Percentiles rank a stretch among this genome's conserved stretches.
These are phyloP conservation scores for Penicillium thymicola DNA, from an alignment of 2,329 filamentous ascomycete species.

Conservation along the genomic window DNA sequence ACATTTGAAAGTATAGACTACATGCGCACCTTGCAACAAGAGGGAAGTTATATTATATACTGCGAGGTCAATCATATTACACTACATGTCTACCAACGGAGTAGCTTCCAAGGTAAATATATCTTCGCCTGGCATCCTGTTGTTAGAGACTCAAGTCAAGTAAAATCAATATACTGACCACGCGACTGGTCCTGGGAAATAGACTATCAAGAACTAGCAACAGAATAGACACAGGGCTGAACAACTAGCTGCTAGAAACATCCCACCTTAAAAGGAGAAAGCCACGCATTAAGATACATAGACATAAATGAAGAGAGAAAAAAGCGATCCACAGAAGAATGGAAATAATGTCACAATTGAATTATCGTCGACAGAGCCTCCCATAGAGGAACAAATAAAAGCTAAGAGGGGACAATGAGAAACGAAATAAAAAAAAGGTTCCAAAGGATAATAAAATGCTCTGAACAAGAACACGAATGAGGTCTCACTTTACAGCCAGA, in stretches of 20 bases:
- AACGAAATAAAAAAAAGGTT: neutral
- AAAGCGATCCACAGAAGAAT: slow-evolving; percentile 2
- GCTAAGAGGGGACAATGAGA: slow-evolving; percentile 10
- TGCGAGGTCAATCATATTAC: neutral
- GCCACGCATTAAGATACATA: slow-evolving; percentile 1
- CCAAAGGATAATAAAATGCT: slow-evolving; percentile 12
- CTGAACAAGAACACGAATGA: slow-evolving; percentile 17
- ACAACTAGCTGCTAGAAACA: neutral
- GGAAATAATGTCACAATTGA: slow-evolving; percentile 16
- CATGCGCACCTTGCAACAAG: neutral
- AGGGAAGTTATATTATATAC: neutral
- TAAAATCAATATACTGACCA: neutral
- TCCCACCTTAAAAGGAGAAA: neutral
- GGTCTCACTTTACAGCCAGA: slow-evolving; percentile 27
- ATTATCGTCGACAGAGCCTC: slow-evolving; percentile 20
- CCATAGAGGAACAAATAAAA: slow-evolving; percentile 17
- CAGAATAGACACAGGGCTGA: neutral
- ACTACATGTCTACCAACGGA: neutral
- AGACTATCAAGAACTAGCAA: slow-evolving; percentile 4
- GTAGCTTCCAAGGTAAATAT: neutral
- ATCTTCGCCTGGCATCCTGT: neutral
- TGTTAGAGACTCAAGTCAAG: neutral
- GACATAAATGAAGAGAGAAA: neutral
- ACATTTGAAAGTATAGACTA: slow-evolving; percentile 12
- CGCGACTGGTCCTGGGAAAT: neutral